These are phyloP conservation scores for Solanum chmielewskii DNA, from an alignment of 257 asterid genomes.

Conservation along the genomic window DNA sequence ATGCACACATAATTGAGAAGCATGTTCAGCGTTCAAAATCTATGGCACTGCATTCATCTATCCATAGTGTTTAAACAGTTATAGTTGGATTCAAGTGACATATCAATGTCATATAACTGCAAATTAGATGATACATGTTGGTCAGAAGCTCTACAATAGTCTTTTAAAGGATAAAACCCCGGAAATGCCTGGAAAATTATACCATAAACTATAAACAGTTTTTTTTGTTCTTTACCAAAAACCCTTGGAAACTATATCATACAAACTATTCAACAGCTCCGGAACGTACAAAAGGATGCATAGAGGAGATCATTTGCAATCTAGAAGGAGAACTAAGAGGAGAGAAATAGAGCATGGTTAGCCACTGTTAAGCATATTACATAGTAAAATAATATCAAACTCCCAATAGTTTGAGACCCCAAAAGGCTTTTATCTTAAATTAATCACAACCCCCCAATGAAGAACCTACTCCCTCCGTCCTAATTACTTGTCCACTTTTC, in stretches of 20 bases:
- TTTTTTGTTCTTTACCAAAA: neutral
- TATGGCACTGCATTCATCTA: neutral
- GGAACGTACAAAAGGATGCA: neutral
- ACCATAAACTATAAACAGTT: neutral
- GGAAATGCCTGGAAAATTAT: neutral
- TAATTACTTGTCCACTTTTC: too few relatives aligned
- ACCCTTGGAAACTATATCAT: neutral
- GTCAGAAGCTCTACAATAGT: neutral
- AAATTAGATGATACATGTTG: neutral
- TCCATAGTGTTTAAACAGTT: neutral
- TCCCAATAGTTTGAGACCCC: neutral
- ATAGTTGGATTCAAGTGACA: neutral
- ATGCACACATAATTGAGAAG: neutral
- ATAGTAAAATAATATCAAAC: neutral
- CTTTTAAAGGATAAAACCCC: neutral
- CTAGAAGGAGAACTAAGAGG: neutral
- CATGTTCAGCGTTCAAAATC: neutral
- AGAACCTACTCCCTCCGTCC: neutral
- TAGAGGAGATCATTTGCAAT: neutral
- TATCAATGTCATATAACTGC: neutral
- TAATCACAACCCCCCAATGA: neutral
- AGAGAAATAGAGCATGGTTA: neutral
- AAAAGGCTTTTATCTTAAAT: neutral
- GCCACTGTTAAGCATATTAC: neutral
- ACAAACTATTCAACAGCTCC: neutral